A percentile compares a stretch with the other conserved stretches of the same genome.
phyloP scores from a whole-genome alignment of 176 grass and related monocot species.

The Miscanthus lutarioriparius region DNA sequence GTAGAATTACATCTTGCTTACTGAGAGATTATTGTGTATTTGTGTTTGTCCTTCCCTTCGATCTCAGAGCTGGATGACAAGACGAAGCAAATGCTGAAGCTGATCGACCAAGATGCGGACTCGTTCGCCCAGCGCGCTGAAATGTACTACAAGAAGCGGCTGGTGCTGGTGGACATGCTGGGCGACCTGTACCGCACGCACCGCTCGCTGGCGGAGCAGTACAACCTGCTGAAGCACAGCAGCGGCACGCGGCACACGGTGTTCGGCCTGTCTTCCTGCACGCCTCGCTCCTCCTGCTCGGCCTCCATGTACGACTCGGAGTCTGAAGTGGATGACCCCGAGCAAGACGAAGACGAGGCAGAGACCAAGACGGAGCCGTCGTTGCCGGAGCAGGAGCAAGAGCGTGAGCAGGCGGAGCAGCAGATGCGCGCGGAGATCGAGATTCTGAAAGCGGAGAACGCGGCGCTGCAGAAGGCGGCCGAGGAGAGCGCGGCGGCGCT shows the following conservation, averaged over 20 bases:
- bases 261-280: constrained; percentile 43
- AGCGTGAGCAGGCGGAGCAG: constrained; percentile 21
- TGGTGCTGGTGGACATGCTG: constrained; percentile 74
- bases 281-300: constrained; percentile 36
- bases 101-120: constrained; percentile 88
- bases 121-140: constrained; percentile 91
- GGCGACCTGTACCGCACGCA: constrained; percentile 80
- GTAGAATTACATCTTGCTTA: neutral
- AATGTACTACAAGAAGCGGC: constrained; percentile 94
- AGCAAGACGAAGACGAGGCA: constrained; percentile 32
- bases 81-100: constrained; percentile 76
- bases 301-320: constrained; percentile 48
- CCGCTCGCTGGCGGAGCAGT: constrained; percentile 73
- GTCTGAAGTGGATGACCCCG: constrained; percentile 82
- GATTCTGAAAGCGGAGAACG: constrained; percentile 36
- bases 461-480: constrained; percentile 34
- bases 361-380: neutral
- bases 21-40: neutral
- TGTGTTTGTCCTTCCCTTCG: neutral
- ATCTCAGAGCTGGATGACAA: constrained; percentile 78
- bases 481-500: constrained; percentile 44
- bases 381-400: neutral
- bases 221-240: constrained; percentile 67
- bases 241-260: constrained; percentile 30
- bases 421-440: constrained; percentile 46